Evolutionary conservation across 495 filamentous ascomycete genomes (phyloP).

Genomic region (Ramalina peruviana): DNA sequence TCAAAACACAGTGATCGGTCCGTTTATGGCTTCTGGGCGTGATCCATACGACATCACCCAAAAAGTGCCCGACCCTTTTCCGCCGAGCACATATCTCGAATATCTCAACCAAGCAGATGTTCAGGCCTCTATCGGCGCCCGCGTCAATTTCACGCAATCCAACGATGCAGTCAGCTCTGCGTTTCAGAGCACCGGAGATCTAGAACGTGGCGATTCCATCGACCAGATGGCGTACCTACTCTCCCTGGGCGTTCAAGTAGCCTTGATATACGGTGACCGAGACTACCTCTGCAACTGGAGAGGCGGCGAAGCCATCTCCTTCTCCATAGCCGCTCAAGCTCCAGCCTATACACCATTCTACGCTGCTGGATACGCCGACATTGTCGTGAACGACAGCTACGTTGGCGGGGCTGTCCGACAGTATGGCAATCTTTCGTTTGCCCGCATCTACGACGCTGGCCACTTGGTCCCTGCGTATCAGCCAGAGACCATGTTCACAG

Average conservation of each 20-base stretch:
- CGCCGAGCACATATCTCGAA: slow-evolving; percentile 19
- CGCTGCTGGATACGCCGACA: slow-evolving; percentile 36
- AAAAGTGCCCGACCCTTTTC: slow-evolving; percentile 16
- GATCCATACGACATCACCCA: slow-evolving; percentile 27
- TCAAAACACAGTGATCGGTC: slow-evolving; percentile 29
- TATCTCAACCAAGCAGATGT: slow-evolving; percentile 19
- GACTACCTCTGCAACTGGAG: slow-evolving; percentile 60
- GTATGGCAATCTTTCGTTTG: slow-evolving; percentile 35
- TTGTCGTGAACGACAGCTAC: slow-evolving; percentile 37
- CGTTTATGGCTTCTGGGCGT: slow-evolving; percentile 29
- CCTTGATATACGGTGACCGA: slow-evolving; percentile 29
- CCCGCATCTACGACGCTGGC: slow-evolving; percentile 36
- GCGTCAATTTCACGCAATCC: slow-evolving; percentile 16
- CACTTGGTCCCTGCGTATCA: slow-evolving; percentile 36
- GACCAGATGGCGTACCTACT: slow-evolving; percentile 39
- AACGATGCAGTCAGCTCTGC: slow-evolving; percentile 10
- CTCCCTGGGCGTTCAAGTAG: slow-evolving; percentile 28
- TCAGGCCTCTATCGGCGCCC: slow-evolving; percentile 17
- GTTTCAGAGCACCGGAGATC: slow-evolving; percentile 30
- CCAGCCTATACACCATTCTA: slow-evolving; percentile 25
- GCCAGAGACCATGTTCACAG: slow-evolving; percentile 21
- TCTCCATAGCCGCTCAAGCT: slow-evolving; percentile 21
- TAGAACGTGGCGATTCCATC: slow-evolving; percentile 31
- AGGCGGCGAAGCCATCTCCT: slow-evolving; percentile 27
- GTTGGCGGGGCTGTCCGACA: slow-evolving; percentile 36